Conservation (phyloP, 2,329 filamentous ascomycete genomes). For the Aspergillus novoparasiticus region DNA sequence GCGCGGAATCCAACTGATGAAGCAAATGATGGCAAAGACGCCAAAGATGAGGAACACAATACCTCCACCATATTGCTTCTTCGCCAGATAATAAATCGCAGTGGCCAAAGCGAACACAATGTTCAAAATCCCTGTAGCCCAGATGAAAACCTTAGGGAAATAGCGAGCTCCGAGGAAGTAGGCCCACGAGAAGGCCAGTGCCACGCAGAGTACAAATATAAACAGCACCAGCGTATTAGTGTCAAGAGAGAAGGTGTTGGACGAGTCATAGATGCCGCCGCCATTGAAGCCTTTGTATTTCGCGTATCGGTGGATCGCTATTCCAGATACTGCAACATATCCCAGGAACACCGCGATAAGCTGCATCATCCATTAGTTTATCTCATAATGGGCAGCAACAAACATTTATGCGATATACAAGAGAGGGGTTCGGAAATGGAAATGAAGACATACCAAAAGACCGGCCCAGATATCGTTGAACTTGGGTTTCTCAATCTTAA, state of each 20-base stretch:
- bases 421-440: not conserved
- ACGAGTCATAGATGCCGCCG: conserved; percentile 71
- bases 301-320: conserved; percentile 75
- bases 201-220: conserved; percentile 72
- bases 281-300: conserved; percentile 65
- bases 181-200: conserved; percentile 71
- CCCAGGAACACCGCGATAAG: conserved; percentile 72
- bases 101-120: conserved; percentile 82
- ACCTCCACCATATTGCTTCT: conserved; percentile 77
- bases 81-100: conserved; percentile 79
- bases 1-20: conserved; percentile 83
- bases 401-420: no score
- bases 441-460: conserved; percentile 61
- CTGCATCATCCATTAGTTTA: conserved; percentile 39
- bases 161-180: conserved; percentile 76
- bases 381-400: not conserved
- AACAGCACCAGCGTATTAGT: conserved; percentile 88
- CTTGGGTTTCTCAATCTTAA: conserved; percentile 81
- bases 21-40: conserved; percentile 78
- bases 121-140: conserved; percentile 87
- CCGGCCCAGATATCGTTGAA: conserved; percentile 91
- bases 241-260: conserved; percentile 69
- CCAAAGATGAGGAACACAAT: conserved; percentile 85
- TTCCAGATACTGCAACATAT: conserved; percentile 74
- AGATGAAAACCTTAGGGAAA: conserved; percentile 90